Base-by-base conservation (phyloP, 2,329 filamentous ascomycete genomes). In the Penicillium vulpinum region DNA sequence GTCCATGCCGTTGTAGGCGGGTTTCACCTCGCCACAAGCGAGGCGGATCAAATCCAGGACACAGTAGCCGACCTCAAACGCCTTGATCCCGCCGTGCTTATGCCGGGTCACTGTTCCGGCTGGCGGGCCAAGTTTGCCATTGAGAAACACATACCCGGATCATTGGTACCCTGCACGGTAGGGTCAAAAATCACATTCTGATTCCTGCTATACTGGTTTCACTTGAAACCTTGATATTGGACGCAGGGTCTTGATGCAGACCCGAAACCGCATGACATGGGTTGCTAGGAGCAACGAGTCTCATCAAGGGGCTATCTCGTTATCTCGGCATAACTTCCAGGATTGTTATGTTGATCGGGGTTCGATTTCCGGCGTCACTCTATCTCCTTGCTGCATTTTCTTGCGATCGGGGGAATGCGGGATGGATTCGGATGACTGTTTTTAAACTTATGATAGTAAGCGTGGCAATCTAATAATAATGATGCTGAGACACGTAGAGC, bases 41-140 rank as follows among this genome's bases (percentile, higher is more conserved):
- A 80, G 6, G 64, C 75, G 4, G 67, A 73, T 4, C 77, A 79
- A 51, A 68, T 83, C 53, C 64, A 77, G 39, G 71, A 68, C 18
- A 81, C 81, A 0, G 70, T 84, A 2, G 62, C 67, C n/a, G 81
- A 83, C 51, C 67, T 85, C 22, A 78, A 79, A 61, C 70, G 60
- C 0, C 63, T 84, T 3, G 72, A 77, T 50, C 79, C 81, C 0
- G 77, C 76, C 13, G 71, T 84, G 0, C 64, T 84, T 4, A 73
- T 84, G 65, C 81, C 82, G 0, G 82, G 82, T 0, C 82, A 85
- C 65, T 84, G 81, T 61, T 80, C 81, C 0, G 82, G 82, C 6
- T 85, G 81, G 81, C 73, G 80, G 59, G 81, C 80, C 35, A 83
- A 83, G 65, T 78, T 78, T 60, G 75, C 75, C 41, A 81, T 83